These are phyloP conservation scores for Sphaerulina musiva DNA, from an alignment of 2,329 filamentous ascomycete species.

Conservation along the genomic window DNA sequence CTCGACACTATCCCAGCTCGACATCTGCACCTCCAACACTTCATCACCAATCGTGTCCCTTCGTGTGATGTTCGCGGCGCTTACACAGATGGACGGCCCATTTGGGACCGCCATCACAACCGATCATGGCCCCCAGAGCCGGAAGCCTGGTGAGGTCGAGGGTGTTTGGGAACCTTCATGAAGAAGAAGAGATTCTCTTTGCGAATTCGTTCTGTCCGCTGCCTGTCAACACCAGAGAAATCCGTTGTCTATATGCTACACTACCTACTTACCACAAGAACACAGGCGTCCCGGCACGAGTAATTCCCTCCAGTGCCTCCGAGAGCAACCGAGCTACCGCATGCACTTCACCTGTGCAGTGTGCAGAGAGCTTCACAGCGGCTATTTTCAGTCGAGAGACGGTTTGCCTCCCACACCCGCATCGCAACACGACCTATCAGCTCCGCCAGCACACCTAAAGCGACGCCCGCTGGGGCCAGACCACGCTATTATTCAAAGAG, in stretches of 20 bases:
- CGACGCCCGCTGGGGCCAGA: slow-evolving; percentile 1
- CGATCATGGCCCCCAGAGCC: slow-evolving; percentile 1
- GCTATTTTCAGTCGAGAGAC: slow-evolving; percentile 17
- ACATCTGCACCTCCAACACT: slow-evolving; percentile 6
- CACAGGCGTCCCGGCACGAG: not conserved
- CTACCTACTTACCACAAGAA: not conserved
- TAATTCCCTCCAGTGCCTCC: not conserved
- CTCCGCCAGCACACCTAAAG: slow-evolving; percentile 7
- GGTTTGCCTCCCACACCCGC: slow-evolving; percentile 10
- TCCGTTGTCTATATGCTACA: not conserved
- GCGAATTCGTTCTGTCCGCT: not conserved
- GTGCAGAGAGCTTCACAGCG: slow-evolving; percentile 12
- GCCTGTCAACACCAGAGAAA: not conserved
- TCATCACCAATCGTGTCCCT: slow-evolving; percentile 14
- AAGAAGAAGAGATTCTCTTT: not conserved
- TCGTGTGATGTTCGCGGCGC: slow-evolving; percentile 14
- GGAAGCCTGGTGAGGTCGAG: slow-evolving; percentile 10
- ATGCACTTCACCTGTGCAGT: not conserved
- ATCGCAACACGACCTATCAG: slow-evolving; percentile 18
- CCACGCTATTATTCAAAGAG: slow-evolving; percentile 13
- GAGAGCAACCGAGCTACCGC: slow-evolving; percentile 1
- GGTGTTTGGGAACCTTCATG: not conserved
- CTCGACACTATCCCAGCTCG: not conserved
- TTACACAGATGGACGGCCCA: slow-evolving; percentile 4
- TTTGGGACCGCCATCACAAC: not conserved